Base-by-base conservation (phyloP, 805 yeast genomes). In the Nakazawaea laoshanensis region DNA sequence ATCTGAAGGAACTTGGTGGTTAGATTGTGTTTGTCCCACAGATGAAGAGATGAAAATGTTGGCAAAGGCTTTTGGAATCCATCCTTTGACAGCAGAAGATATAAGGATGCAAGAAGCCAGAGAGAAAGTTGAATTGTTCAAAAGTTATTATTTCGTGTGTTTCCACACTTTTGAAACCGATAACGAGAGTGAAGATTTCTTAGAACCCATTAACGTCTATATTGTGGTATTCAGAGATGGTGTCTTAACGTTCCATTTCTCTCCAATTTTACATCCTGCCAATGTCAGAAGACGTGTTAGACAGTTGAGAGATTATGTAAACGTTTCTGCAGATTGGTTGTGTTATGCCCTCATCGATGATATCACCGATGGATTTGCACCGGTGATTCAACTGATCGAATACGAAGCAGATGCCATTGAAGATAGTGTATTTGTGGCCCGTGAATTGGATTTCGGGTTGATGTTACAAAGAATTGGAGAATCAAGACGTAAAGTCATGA, bases 21-120 rank as follows among this genome's bases (percentile, higher is more conserved):
- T 92, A 27, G 96, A 92, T 54, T 87, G 96, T 52, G 65, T 76
- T 26, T 81, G 95, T 49, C 97, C 98, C 5, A 85, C 96, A 0
- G 97, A 89, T 50, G 77, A 77, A 14, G 98, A 92, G 58, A 86
- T 92, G 95, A 82, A 82, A 50, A 77, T 84, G 46, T 55, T 92
- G 25, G 80, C 96, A 7, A 88, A 88, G 48, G 92, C 96, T 0
- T 89, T 89, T 56, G 95, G 96, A 7, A 85, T 89, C 59, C 98
- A 89, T 64, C 98, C 98, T 19, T 76, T 89, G 65, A 89, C 98
- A 0, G 87, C 96, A 2, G 98, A 89, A 61, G 98, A 89, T 76
- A 88, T 89, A 43, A 66, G 95, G 37, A 83, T 86, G 74, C 95
- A 88, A 60, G 98, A 89, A 61, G 75, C 95, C 16, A 87, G 98